A percentile compares a stretch with the other conserved stretches of the same genome.
Evolutionary conservation across 331 rosid species (phyloP).

Genomic region (Rhamnella rubrinervis): DNA sequence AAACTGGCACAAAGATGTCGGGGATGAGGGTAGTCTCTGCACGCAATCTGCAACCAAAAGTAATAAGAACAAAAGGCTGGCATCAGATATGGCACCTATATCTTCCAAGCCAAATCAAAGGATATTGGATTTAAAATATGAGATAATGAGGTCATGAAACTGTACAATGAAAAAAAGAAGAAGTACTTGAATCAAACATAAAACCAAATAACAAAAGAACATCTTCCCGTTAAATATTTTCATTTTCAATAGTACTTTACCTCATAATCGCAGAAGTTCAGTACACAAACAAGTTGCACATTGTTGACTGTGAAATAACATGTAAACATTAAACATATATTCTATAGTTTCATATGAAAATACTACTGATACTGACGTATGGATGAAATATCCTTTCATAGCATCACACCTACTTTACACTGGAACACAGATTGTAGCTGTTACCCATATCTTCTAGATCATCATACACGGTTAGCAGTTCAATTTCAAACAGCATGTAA

Average conservation of each 20-base stretch:
- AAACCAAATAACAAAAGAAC: conserved; percentile 6
- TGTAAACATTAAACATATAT: neutral
- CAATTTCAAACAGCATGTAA: conserved; percentile 29
- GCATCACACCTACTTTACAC: conserved; percentile 10
- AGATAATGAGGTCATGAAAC: neutral
- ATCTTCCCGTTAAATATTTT: neutral
- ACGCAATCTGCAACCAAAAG: conserved; percentile 60
- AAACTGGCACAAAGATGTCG: conserved; percentile 70
- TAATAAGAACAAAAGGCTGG: neutral
- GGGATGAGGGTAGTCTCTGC: conserved; percentile 88
- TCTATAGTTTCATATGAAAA: neutral
- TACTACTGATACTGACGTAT: neutral
- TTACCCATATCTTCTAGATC: conserved; percentile 22
- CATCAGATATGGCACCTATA: conserved; percentile 6
- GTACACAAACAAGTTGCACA: neutral
- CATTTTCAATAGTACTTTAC: too few species aligned
- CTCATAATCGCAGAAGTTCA: too few species aligned
- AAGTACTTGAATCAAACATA: neutral
- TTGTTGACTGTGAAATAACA: conserved; percentile 1
- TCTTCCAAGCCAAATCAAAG: conserved; percentile 15
- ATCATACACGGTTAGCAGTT: conserved; percentile 15
- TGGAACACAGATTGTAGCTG: conserved; percentile 12
- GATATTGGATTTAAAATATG: neutral
- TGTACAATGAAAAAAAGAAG: neutral
- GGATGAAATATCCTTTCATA: neutral